Evolutionary conservation across 2,329 filamentous ascomycete genomes (phyloP).

Genomic region (Hawksworthiomyces lignivorus): DNA sequence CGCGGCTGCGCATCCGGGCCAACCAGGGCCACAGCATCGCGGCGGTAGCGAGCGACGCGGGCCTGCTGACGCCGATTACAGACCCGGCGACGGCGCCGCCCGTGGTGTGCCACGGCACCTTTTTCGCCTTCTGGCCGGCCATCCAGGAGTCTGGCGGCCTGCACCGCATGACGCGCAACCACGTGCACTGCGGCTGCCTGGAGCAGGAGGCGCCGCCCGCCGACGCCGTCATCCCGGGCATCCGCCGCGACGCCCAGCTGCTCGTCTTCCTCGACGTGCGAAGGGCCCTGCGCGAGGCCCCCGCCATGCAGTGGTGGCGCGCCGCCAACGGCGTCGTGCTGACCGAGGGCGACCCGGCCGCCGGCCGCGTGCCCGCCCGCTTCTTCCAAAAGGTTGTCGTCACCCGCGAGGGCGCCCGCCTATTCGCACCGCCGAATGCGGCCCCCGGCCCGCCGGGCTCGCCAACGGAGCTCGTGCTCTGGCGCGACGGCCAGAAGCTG

Average conservation of each 20-base stretch:
- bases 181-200: constrained; percentile 70
- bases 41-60: constrained; percentile 57
- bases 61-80: constrained; percentile 60
- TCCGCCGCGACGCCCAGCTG: constrained; percentile 70
- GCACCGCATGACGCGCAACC: constrained; percentile 72
- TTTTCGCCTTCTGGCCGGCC: constrained; percentile 66
- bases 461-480: constrained; percentile 53
- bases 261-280: constrained; percentile 69
- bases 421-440: neutral
- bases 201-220: neutral
- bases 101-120: constrained; percentile 80
- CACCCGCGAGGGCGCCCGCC: constrained; percentile 36
- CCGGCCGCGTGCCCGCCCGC: constrained; percentile 54
- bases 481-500: constrained; percentile 60
- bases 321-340: constrained; percentile 73
- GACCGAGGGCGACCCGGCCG: constrained; percentile 49
- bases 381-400: constrained; percentile 68
- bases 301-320: constrained; percentile 62
- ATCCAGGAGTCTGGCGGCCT: constrained; percentile 75
- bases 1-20: constrained; percentile 79
- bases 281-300: constrained; percentile 51
- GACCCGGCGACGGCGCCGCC: constrained; percentile 52
- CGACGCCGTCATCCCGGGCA: constrained; percentile 53
- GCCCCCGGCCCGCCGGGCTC: neutral
- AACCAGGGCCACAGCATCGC: constrained; percentile 86